Evolutionary conservation across 768 basidiomycete genomes (phyloP).

Genomic region (Suillus decipiens): DNA sequence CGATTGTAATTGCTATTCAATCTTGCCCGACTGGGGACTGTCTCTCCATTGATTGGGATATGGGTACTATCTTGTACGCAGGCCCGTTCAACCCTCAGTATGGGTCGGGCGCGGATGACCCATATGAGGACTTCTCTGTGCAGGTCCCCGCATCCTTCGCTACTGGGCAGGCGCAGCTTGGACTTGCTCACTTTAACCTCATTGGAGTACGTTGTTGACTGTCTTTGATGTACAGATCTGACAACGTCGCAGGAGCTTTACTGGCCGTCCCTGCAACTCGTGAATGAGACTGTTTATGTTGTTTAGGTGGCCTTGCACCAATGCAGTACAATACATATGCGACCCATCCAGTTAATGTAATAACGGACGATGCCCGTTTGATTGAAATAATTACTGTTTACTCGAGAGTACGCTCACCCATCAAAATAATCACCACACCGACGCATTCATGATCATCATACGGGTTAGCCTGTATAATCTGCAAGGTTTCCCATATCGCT

Average conservation of each 20-base stretch:
- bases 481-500: neutral
- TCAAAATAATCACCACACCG: neutral
- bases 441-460: neutral
- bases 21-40: conserved; percentile 33
- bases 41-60: conserved; percentile 24
- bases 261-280: neutral
- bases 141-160: conserved; percentile 30
- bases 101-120: conserved; percentile 25
- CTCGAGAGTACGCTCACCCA: neutral
- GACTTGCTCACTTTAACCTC: conserved; percentile 34
- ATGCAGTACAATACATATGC: neutral
- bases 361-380: neutral
- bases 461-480: neutral
- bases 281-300: conserved; percentile 4
- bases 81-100: conserved; percentile 41
- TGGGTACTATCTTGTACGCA: conserved; percentile 43
- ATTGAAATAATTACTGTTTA: neutral
- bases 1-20: conserved; percentile 39
- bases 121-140: conserved; percentile 43
- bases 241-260: neutral
- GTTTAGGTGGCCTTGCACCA: neutral
- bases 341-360: neutral
- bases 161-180: conserved; percentile 34
- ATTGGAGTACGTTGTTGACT: conserved; percentile 33
- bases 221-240: neutral